Conservation (phyloP, 352 stramenopile genomes). For the Pythium inflatum region DNA sequence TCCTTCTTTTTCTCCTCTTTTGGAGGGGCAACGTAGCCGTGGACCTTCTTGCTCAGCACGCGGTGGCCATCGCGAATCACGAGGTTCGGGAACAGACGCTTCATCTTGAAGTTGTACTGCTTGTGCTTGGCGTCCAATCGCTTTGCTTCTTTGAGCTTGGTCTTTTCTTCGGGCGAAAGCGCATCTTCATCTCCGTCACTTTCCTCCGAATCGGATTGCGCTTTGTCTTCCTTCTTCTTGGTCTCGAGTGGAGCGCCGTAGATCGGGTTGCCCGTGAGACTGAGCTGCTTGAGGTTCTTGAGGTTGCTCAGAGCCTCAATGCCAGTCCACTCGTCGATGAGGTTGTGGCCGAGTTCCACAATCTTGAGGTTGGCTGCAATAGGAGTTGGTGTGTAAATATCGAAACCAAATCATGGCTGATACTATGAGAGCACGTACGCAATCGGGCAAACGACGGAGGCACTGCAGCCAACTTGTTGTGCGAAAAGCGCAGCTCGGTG, state of each 20-base stretch:
- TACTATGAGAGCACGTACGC: constrained; percentile 47
- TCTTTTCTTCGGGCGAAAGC: constrained; percentile 51
- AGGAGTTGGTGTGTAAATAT: background rate
- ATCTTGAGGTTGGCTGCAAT: constrained; percentile 75
- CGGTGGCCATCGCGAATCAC: constrained; percentile 80
- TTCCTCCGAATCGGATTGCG: constrained; percentile 1
- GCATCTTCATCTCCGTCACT: constrained; percentile 36
- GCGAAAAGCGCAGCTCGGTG: constrained; percentile 79
- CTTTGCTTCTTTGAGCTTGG: constrained; percentile 65
- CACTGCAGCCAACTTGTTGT: constrained; percentile 81
- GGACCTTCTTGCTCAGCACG: constrained; percentile 80
- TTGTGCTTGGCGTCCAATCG: constrained; percentile 81
- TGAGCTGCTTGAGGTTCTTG: constrained; percentile 77
- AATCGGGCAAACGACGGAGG: constrained; percentile 62
- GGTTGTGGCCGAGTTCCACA: constrained; percentile 80
- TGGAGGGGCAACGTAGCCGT: constrained; percentile 75
- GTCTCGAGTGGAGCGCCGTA: constrained; percentile 55
- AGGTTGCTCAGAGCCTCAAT: constrained; percentile 65
- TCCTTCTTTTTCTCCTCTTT: constrained; percentile 63
- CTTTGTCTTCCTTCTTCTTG: constrained; percentile 14
- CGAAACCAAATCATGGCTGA: background rate
- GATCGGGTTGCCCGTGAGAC: constrained; percentile 81
- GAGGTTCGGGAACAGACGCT: constrained; percentile 78
- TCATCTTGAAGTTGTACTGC: constrained; percentile 91
- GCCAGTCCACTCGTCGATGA: constrained; percentile 81